Evolutionary conservation across 2,329 filamentous ascomycete genomes (phyloP).

Genomic region (Colletotrichum navitas): DNA sequence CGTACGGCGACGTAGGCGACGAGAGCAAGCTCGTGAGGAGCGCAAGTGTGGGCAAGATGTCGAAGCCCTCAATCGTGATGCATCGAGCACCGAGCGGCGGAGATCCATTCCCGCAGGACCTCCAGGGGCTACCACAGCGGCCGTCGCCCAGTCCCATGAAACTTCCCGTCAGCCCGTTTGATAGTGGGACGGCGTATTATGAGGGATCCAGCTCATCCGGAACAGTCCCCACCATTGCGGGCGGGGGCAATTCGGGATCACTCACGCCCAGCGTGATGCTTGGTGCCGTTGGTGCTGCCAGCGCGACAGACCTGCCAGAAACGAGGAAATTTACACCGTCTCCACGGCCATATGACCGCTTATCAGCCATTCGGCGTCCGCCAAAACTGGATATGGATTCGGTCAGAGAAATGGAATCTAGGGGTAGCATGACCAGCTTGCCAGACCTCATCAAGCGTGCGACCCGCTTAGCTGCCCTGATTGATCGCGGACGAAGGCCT

Average conservation of each 20-base stretch:
- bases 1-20: slow-evolving; percentile 63
- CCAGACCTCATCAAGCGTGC: slow-evolving; percentile 92
- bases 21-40: slow-evolving; percentile 70
- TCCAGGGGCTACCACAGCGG: slow-evolving; percentile 47
- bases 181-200: slow-evolving; percentile 60
- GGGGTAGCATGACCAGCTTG: slow-evolving; percentile 91
- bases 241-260: slow-evolving; percentile 44
- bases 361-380: slow-evolving; percentile 73
- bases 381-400: slow-evolving; percentile 82
- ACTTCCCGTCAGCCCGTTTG: slow-evolving; percentile 51
- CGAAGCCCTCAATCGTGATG: slow-evolving; percentile 68
- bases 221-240: slow-evolving; percentile 52
- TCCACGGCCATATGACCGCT: slow-evolving; percentile 55
- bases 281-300: slow-evolving; percentile 64
- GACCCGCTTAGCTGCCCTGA: slow-evolving; percentile 85
- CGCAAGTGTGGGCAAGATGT: slow-evolving; percentile 72
- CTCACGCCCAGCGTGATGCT: slow-evolving; percentile 62
- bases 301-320: slow-evolving; percentile 57
- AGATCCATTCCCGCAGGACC: slow-evolving; percentile 38
- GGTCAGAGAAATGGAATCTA: slow-evolving; percentile 82
- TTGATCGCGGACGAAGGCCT: slow-evolving; percentile 82
- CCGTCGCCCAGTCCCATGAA: slow-evolving; percentile 56
- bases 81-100: slow-evolving; percentile 48
- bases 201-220: slow-evolving; percentile 61
- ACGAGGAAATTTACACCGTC: slow-evolving; percentile 46